phyloP scores from a whole-genome alignment of 192 early-diverging fungal genomes.

The Coemansia sp. region DNA sequence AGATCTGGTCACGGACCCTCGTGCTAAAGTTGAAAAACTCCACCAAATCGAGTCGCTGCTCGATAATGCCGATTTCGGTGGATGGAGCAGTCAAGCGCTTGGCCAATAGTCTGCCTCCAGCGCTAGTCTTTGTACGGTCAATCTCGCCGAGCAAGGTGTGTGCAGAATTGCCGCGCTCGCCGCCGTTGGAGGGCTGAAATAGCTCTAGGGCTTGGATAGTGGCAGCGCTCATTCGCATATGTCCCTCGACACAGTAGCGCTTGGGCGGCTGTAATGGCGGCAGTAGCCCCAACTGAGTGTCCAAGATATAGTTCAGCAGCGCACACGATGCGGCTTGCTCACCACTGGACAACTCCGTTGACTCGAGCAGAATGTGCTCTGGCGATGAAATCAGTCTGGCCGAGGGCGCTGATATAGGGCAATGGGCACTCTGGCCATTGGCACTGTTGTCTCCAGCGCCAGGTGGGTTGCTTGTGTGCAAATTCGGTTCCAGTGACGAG shows the following conservation, averaged over 20 bases:
- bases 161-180: slow-evolving; percentile 40
- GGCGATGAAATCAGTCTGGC: slow-evolving; percentile 21
- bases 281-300: slow-evolving; percentile 66
- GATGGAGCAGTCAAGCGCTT: slow-evolving; percentile 72
- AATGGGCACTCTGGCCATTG: not conserved
- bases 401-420: slow-evolving; percentile 25
- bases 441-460: not conserved
- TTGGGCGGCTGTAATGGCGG: slow-evolving; percentile 68
- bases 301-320: slow-evolving; percentile 71
- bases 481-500: not conserved
- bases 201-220: slow-evolving; percentile 81
- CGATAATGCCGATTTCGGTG: slow-evolving; percentile 64
- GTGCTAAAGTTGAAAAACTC: slow-evolving; percentile 64
- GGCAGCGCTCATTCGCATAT: slow-evolving; percentile 78
- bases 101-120: slow-evolving; percentile 74
- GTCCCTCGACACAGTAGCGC: slow-evolving; percentile 57
- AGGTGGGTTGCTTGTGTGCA: not conserved
- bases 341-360: slow-evolving; percentile 32
- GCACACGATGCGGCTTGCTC: slow-evolving; percentile 45
- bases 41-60: slow-evolving; percentile 72
- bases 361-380: slow-evolving; percentile 35
- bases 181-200: slow-evolving; percentile 57
- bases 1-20: slow-evolving; percentile 50
- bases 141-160: slow-evolving; percentile 73
- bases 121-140: slow-evolving; percentile 77